Evolutionary conservation across 1,284 basidiomycete species (phyloP), one percentile per base, ranked within the genome.

Genomic region (Erythrobasidium hasegawianum): DNA sequence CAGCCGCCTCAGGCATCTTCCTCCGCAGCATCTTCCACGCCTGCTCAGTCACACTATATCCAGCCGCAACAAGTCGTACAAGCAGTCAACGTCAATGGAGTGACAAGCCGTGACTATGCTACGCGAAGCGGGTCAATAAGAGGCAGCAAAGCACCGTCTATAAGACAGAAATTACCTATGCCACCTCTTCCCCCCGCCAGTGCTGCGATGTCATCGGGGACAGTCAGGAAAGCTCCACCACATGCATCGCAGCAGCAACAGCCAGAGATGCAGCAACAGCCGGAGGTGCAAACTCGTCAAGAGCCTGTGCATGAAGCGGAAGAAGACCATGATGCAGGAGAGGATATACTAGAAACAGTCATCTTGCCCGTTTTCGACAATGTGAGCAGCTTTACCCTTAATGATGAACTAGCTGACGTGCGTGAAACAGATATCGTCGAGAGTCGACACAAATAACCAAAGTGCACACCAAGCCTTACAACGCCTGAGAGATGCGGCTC

Each of bases 311-410:
- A 68, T 20, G 66, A 75, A 62, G 77, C 79, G 29, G 80, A 81
- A 40, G 72, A 84, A 26, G 81, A 83, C 13, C 85, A 86, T 29
- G 70, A 78, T 20, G 88, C 89, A 56, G 82, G 89, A 49, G 86
- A 88, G 11, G 88, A 90, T 74, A 95, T 97, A 86, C 81, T 96
- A 53, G 90, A 95, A 74, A 90, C 90, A n/a, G 93, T 97, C 38
- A 87, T 96, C 67, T 79, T 95, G 40, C 93, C 93, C 22, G 92
- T 91, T 16, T 87, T 96, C 72, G 88, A 89, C 59, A 93, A 89
- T 71, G 93, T 95, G 72, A 78, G 87, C n/a, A n/a, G 33, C 33
- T 81, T 0, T 1, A n/a, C 8, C 39, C 24, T n/a, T n/a, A 13
- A 47, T 52, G n/a, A 55, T 67, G 38, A 27, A 59, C 22, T n/a